A percentile compares a stretch with the other conserved stretches of the same genome.
These are phyloP conservation scores for Lanmaoa rubissima DNA, from an alignment of 768 basidiomycete species.

Conservation along the genomic window DNA sequence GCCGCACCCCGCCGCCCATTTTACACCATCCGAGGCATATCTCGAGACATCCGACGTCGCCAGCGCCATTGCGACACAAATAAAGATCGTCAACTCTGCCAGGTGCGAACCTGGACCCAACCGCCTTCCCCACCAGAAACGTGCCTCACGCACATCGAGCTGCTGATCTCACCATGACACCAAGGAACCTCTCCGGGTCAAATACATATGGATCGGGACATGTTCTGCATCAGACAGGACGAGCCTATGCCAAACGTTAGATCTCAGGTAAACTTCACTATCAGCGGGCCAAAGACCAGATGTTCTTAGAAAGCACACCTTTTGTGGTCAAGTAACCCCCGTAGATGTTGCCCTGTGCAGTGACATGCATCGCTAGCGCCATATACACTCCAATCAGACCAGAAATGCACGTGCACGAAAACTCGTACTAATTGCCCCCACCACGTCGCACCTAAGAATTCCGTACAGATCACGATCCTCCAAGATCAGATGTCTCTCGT, in stretches of 20 bases:
- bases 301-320: constrained; percentile 9
- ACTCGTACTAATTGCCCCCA: constrained; percentile 1
- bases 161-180: neutral
- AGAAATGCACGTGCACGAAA: neutral
- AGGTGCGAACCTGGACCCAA: constrained; percentile 10
- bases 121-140: constrained; percentile 20
- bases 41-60: constrained; percentile 13
- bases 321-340: constrained; percentile 24
- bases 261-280: neutral
- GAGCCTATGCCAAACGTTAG: neutral
- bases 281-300: constrained; percentile 5
- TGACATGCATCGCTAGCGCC: neutral
- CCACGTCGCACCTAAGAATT: constrained; percentile 10
- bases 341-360: neutral
- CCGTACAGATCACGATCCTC: constrained; percentile 11
- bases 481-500: constrained; percentile 9
- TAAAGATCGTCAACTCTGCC: constrained; percentile 8
- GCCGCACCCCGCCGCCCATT: neutral
- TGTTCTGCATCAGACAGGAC: constrained; percentile 7
- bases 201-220: constrained; percentile 14
- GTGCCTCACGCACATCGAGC: constrained; percentile 6
- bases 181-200: constrained; percentile 14
- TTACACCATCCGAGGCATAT: neutral
- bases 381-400: neutral
- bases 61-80: constrained; percentile 2